Evolutionary conservation across 192 early-diverging fungal species (phyloP), one percentile per base, ranked within the genome.

Genomic region (Irineochytrium annulatum): DNA sequence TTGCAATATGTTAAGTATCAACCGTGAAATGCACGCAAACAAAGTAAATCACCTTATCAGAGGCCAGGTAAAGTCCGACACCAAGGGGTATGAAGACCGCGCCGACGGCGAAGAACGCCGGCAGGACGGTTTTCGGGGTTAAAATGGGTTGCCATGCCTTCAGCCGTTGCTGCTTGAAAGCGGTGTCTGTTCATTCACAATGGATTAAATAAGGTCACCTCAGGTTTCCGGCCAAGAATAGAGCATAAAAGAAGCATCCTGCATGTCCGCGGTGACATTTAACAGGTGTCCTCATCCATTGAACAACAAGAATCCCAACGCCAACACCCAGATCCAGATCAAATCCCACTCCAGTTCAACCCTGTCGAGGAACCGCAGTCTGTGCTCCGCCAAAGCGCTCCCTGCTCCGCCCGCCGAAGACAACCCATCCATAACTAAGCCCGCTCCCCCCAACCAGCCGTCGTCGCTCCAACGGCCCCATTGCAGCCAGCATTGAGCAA

Each of bases 131-230:
- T 73, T 96, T 98, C 48, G 97, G 97, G 11, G 95, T 99, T 22
- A 99, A 83, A 43, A 99, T 84, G 0, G 97, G 97, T 75, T 99
- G 97, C 97, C 97, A 99, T 17, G 94, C 91, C 76, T 92, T 94
- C 72, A 99, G 87, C 14, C 97, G 89, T 65, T 99, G 97, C 75
- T 99, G 97, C 79, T 97, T 98, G 69, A 99, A 97, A 29, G 96
- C 95, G 31, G 94, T 97, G 79, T 99, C 77, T 79, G 53, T 14
- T 17, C 1, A n/a, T 51, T 27, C n/a, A 22, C 11, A 51, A 22
- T n/a, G 20, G 22, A 22, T 8, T 11, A 16, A 51, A 8, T 14
- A 33, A 1, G 33, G 11, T 56, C n/a, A n/a, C 37, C 11, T 8
- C n/a, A 13, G n/a, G 37, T 41, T 41, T 41, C 37, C n/a, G 37